Percentiles rank a stretch among this genome's conserved stretches.
These are phyloP conservation scores for Penicillium expansum DNA, from an alignment of 2,329 filamentous ascomycete species.

Conservation along the genomic window DNA sequence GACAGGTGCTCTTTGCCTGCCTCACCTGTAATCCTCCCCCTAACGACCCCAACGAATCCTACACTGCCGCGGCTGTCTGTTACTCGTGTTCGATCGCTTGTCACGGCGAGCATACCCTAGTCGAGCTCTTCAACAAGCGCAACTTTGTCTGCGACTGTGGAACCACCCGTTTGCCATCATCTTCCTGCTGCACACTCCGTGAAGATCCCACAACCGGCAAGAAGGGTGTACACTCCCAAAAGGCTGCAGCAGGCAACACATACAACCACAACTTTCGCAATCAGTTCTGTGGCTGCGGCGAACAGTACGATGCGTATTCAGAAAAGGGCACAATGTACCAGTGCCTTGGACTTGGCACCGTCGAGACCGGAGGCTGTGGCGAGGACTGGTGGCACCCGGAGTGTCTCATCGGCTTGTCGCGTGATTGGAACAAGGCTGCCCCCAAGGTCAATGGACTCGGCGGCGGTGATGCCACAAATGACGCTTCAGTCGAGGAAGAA, in stretches of 20 bases:
- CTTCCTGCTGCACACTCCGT: conserved; percentile 72
- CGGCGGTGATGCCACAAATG: conserved; percentile 21
- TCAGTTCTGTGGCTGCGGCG: conserved; percentile 82
- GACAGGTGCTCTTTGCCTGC: conserved; percentile 88
- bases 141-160: conserved; percentile 97
- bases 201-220: conserved; percentile 68
- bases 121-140: conserved; percentile 93
- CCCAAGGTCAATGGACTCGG: conserved; percentile 23
- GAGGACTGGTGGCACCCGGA: conserved; percentile 98
- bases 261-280: conserved; percentile 98
- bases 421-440: conserved; percentile 56
- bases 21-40: conserved; percentile 88
- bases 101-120: conserved; percentile 89
- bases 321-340: conserved; percentile 99
- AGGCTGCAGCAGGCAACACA: conserved; percentile 66
- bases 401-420: conserved; percentile 77
- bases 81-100: conserved; percentile 97
- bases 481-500: conserved; percentile 46
- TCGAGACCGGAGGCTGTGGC: conserved; percentile 82
- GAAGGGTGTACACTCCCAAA: conserved; percentile 77
- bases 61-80: conserved; percentile 78
- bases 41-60: conserved; percentile 58
- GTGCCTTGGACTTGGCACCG: conserved; percentile 78
- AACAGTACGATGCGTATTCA: conserved; percentile 81
- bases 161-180: conserved; percentile 71